Evolutionary conservation across 2,329 filamentous ascomycete genomes (phyloP).

Genomic region (Sporothrix variecibatus): DNA sequence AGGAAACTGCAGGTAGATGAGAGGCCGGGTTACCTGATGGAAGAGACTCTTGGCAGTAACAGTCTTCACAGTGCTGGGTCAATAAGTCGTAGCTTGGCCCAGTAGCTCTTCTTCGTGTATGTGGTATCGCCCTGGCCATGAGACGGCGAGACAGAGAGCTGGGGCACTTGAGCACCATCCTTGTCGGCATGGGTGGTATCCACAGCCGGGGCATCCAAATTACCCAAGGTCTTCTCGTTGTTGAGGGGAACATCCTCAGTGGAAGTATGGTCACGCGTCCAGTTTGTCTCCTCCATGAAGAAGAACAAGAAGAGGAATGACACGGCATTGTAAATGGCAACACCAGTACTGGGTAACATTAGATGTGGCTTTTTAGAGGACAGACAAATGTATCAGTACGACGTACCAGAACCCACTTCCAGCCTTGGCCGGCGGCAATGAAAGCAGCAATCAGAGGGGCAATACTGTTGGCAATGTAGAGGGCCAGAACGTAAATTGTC

Average conservation of each 20-base stretch:
- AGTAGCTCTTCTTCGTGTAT: not conserved
- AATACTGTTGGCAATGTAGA: conserved; percentile 4
- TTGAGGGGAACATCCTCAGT: not conserved
- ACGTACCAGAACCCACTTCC: not conserved
- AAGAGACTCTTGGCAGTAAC: not conserved
- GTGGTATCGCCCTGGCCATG: not conserved
- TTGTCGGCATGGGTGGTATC: not conserved
- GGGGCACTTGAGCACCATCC: not conserved
- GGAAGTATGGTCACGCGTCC: not conserved
- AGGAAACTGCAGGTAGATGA: not conserved
- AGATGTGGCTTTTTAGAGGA: not conserved
- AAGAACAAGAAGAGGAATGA: conserved; percentile 4
- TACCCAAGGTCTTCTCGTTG: not conserved
- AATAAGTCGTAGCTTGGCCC: not conserved
- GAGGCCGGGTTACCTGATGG: not conserved
- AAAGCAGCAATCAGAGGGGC: not conserved
- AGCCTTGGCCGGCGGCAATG: not conserved
- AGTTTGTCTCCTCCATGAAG: conserved; percentile 9
- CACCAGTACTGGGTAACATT: not conserved
- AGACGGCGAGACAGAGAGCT: not conserved
- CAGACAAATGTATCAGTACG: not conserved
- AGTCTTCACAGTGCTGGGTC: not conserved
- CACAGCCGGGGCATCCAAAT: not conserved
- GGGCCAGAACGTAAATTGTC: not conserved
- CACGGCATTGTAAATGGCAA: not conserved